Conservation (phyloP, 208 protist genomes). For the Crithidia sp. region DNA sequence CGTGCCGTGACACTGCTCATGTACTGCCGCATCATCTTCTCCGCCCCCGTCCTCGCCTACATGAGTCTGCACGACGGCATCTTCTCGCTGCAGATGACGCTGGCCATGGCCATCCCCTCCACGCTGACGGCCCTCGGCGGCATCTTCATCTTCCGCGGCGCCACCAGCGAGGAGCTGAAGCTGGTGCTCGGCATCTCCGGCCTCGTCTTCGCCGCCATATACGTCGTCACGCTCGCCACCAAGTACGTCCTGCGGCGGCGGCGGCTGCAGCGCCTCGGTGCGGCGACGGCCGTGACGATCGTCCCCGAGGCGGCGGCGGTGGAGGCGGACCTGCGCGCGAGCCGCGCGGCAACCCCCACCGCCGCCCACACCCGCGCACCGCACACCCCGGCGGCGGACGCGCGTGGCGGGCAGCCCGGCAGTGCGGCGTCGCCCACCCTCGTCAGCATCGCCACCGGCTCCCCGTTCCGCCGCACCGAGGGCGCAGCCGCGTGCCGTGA, state of each 20-base stretch:
- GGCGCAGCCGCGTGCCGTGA: constrained; percentile 24
- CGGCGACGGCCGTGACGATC: constrained; percentile 18
- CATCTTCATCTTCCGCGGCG: constrained; percentile 29
- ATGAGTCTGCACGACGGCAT: constrained; percentile 33
- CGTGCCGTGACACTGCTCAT: constrained; percentile 41
- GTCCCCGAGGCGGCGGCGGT: constrained; percentile 23
- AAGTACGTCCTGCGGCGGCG: constrained; percentile 15
- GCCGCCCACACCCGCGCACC: constrained; percentile 7
- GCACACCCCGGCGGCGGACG: neutral
- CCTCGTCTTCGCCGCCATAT: constrained; percentile 43
- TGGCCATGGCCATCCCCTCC: constrained; percentile 50
- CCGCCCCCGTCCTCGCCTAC: constrained; percentile 35
- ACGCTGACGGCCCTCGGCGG: constrained; percentile 32
- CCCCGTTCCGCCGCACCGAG: constrained; percentile 33
- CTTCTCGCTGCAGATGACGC: constrained; percentile 43
- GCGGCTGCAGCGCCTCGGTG: constrained; percentile 5
- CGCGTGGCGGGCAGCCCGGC: neutral
- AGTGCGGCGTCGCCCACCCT: constrained; percentile 9
- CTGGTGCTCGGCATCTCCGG: constrained; percentile 46
- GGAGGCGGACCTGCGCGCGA: constrained; percentile 11
- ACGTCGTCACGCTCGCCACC: constrained; percentile 30
- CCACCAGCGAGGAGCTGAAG: constrained; percentile 27
- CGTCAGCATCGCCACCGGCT: constrained; percentile 29
- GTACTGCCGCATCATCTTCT: constrained; percentile 47
- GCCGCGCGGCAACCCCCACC: constrained; percentile 16